These are phyloP conservation scores for Aegilops bicornis DNA, from an alignment of 176 grass and related monocot genomes.

Conservation along the genomic window DNA sequence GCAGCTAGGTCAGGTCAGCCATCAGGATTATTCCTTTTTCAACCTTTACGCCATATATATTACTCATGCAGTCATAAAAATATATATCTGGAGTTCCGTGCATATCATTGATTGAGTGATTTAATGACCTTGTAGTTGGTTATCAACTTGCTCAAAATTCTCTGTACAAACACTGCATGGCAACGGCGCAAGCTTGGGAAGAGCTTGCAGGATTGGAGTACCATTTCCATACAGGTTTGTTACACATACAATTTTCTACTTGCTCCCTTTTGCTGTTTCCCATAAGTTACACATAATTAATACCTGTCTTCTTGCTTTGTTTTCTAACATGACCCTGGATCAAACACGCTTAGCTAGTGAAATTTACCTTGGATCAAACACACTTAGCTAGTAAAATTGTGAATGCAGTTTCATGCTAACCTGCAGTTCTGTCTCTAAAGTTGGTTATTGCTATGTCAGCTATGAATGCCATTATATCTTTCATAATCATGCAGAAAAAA, in stretches of 20 bases:
- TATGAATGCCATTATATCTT: background rate
- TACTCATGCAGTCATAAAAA: slow-evolving; percentile 12
- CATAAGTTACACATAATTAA: background rate
- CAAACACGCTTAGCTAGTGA: background rate
- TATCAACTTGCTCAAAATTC: slow-evolving; percentile 86
- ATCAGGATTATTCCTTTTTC: slow-evolving; percentile 28
- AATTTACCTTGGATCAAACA: background rate
- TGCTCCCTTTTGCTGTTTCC: background rate
- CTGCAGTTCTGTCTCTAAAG: background rate
- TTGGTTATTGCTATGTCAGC: background rate
- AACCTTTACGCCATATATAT: background rate
- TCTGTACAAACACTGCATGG: slow-evolving; percentile 96
- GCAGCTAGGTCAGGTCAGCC: slow-evolving; percentile 87
- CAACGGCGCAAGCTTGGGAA: slow-evolving; percentile 98
- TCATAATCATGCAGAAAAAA: background rate
- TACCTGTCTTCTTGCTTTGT: background rate
- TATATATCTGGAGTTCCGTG: background rate
- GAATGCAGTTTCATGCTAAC: background rate
- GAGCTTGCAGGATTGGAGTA: slow-evolving; percentile 94
- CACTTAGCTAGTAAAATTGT: background rate
- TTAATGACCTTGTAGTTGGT: slow-evolving; percentile 63
- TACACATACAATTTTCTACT: slow-evolving; percentile 17
- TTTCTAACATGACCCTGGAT: background rate
- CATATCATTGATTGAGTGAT: slow-evolving; percentile 19
- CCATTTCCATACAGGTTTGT: slow-evolving; percentile 92